Evolutionary conservation across 202 grass and related monocot genomes (phyloP).

Genomic region (Zoysia matrella): DNA sequence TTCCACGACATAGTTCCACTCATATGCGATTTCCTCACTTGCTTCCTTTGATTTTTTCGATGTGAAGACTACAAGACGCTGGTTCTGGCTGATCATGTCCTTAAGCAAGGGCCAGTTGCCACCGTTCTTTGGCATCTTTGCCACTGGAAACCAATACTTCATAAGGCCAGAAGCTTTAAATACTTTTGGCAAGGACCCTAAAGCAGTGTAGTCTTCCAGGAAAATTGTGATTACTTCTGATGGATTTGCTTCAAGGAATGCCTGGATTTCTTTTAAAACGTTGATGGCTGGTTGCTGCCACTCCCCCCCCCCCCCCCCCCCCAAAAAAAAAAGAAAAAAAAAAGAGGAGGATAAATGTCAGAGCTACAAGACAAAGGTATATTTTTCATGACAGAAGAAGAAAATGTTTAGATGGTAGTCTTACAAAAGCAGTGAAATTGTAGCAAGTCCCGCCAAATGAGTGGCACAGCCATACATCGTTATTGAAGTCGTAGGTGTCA

Average conservation of each 20-base stretch:
- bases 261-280: conserved; percentile 75
- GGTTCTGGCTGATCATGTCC: conserved; percentile 74
- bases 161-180: conserved; percentile 81
- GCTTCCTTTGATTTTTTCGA: conserved; percentile 74
- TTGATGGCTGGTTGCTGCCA: conserved; percentile 79
- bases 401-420: conserved; percentile 1
- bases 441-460: conserved; percentile 64
- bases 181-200: conserved; percentile 65
- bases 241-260: conserved; percentile 73
- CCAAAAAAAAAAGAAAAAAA: not conserved
- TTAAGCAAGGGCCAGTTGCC: conserved; percentile 80
- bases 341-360: not conserved
- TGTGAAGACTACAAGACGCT: conserved; percentile 82
- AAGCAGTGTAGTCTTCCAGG: conserved; percentile 79
- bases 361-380: conserved; percentile 13
- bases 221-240: conserved; percentile 84
- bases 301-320: no score
- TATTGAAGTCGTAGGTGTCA: conserved; percentile 87
- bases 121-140: conserved; percentile 79
- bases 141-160: conserved; percentile 84
- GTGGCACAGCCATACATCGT: conserved; percentile 92
- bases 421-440: conserved; percentile 89
- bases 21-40: conserved; percentile 67
- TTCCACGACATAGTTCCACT: conserved; percentile 91
- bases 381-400: not conserved